phyloP scores from a whole-genome alignment of 805 yeast species.

The Metschnikowia lachancei region DNA sequence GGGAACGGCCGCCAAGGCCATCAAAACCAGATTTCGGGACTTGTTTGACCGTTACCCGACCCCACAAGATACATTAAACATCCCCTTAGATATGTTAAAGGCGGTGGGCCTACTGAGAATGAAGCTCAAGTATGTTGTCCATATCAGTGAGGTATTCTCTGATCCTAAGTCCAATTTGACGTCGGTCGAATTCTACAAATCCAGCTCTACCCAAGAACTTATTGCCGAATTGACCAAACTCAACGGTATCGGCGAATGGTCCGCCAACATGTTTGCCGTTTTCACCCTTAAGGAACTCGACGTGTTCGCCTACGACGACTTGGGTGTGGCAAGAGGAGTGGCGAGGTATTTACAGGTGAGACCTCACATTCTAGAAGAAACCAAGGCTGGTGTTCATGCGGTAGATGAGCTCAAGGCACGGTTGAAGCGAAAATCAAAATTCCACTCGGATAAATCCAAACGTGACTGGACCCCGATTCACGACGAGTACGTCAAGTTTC shows the following conservation, averaged over 20 bases:
- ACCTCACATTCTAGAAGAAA: conserved; percentile 46
- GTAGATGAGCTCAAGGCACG: conserved; percentile 33
- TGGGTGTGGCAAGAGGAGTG: conserved; percentile 83
- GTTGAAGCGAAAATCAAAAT: conserved; percentile 37
- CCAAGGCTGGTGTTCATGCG: conserved; percentile 35
- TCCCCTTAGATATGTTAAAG: conserved; percentile 49
- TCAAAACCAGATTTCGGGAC: conserved; percentile 45
- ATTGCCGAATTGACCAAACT: conserved; percentile 48
- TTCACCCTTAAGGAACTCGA: conserved; percentile 67
- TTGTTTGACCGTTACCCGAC: conserved; percentile 45
- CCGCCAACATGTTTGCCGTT: conserved; percentile 80
- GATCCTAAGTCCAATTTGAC: conserved; percentile 34
- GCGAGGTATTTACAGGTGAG: conserved; percentile 57
- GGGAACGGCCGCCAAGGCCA: conserved; percentile 76
- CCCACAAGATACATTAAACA: conserved; percentile 45
- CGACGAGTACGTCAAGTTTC: conserved; percentile 52
- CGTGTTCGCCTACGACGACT: conserved; percentile 73
- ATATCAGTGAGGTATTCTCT: conserved; percentile 52
- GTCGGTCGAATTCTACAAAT: conserved; percentile 35
- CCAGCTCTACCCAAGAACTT: conserved; percentile 44
- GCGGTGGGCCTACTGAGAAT: conserved; percentile 65
- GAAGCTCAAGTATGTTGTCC: conserved; percentile 61
- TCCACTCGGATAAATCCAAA: conserved; percentile 37
- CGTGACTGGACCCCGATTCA: conserved; percentile 67
- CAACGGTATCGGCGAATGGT: conserved; percentile 83